Base-by-base conservation (phyloP, 108 stramenopile species). In the Skeletonema potamos region DNA sequence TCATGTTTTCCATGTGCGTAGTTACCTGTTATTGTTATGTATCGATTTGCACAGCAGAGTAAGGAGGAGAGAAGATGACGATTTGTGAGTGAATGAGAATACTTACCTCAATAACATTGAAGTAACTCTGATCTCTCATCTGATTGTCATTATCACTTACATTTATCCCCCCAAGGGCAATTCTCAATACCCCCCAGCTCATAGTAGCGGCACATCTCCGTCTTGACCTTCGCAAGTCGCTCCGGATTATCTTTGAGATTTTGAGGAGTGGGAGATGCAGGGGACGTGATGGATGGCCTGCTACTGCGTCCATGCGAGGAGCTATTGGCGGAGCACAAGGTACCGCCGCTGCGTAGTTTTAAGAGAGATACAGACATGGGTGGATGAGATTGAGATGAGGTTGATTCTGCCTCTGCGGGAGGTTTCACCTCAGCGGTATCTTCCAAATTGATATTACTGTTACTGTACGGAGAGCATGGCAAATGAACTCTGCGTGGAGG, bases 1-100 rank as follows among this genome's bases (percentile, higher is more conserved):
- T 96, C 95, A 32, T 89, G 82, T 48, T 96, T 91, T 13, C 95
- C 92, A 76, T 96, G 95, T 6, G 95, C 95, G 64, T 90, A 96
- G 63, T 87, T 89, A 69, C 95, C 93, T 29, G 27, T 13, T 30
- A 30, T 4, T 10, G 11, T 4, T 28, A 22, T 11, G 43, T 29
- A 11, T 20, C 9, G 18, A 58, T 27, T 3, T 58, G n/a, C 24
- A 27, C 20, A 51, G n/a, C 4, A 28, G 17, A 28, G 48, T 13
- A 51, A 10, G 51, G 15, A n/a, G 26, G 12, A 36, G 58, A 24
- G 15, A 20, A 0, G 15, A 24, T 15, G 59, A 15, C 17, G 43
- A 63, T 26, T 10, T 12, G 13, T 6, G n/a, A 41, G 28, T 28
- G n/a, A 41, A 15, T 28, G 63, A 44, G 37, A 27, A 41, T 41